These are phyloP conservation scores for Crithidia bombi DNA, from an alignment of 208 protist species.

Conservation along the genomic window DNA sequence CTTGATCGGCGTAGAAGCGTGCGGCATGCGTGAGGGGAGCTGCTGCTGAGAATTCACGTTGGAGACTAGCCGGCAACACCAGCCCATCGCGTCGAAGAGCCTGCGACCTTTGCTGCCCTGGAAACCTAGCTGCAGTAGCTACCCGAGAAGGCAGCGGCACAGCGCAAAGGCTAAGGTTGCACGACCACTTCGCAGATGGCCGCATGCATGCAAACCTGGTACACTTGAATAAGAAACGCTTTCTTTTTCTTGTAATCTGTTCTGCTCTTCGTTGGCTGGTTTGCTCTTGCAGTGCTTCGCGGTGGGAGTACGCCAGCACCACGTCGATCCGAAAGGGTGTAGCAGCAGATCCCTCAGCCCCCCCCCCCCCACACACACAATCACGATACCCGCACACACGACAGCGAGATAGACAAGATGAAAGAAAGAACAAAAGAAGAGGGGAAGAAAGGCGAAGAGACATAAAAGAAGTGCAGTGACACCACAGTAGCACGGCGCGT, in stretches of 20 bases:
- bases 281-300: too few species aligned
- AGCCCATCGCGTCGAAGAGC: not conserved
- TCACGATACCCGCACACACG: too few species aligned
- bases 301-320: too few species aligned
- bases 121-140: not conserved
- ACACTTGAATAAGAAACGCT: too few species aligned
- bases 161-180: not conserved
- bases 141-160: not conserved
- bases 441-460: not conserved
- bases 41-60: not conserved
- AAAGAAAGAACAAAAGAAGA: not conserved
- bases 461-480: not conserved
- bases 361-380: too few species aligned
- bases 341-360: too few species aligned
- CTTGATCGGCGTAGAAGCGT: not conserved
- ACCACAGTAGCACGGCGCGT: too few species aligned
- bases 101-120: not conserved
- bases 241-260: too few species aligned
- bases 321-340: too few species aligned
- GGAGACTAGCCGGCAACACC: not conserved
- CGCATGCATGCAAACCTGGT: conserved; percentile 4
- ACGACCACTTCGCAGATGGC: not conserved
- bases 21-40: not conserved
- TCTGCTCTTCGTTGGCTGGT: too few species aligned
- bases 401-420: too few species aligned